These are phyloP conservation scores for Entamoeba dispar DNA, from an alignment of 208 protist species.

Conservation along the genomic window DNA sequence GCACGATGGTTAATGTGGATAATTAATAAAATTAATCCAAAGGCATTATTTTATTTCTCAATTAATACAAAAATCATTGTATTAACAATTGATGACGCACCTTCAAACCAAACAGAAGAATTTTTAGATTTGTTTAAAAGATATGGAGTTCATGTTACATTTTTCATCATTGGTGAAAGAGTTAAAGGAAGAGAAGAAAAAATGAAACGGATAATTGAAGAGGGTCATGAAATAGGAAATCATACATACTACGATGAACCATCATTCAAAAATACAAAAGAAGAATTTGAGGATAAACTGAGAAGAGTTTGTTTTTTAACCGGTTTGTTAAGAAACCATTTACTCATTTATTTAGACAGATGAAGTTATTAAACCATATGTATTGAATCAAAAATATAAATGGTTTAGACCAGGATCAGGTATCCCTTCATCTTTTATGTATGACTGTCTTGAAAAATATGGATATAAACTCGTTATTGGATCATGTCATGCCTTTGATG, in stretches of 20 bases:
- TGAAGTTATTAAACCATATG: neutral
- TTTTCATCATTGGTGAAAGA: neutral
- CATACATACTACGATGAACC: neutral
- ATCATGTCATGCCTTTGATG: neutral
- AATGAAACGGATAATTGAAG: neutral
- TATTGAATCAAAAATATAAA: neutral
- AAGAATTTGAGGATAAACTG: neutral
- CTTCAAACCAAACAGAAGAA: neutral
- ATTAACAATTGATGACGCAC: neutral
- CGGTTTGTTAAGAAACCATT: no score
- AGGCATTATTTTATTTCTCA: neutral
- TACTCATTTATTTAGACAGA: neutral
- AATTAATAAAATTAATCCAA: neutral
- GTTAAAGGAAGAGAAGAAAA: neutral
- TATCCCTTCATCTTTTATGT: neutral
- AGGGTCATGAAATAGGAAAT: slow-evolving; percentile 3
- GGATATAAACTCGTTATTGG: neutral
- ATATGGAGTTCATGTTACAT: neutral
- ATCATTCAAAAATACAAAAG: neutral
- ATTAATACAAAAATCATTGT: neutral
- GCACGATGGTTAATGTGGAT: neutral
- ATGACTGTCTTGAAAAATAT: neutral
- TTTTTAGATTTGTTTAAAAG: neutral
- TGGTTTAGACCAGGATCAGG: neutral
- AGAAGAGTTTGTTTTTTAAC: neutral